These are phyloP conservation scores for Ceriops tagal DNA, from an alignment of 345 rosid species.

Conservation along the genomic window DNA sequence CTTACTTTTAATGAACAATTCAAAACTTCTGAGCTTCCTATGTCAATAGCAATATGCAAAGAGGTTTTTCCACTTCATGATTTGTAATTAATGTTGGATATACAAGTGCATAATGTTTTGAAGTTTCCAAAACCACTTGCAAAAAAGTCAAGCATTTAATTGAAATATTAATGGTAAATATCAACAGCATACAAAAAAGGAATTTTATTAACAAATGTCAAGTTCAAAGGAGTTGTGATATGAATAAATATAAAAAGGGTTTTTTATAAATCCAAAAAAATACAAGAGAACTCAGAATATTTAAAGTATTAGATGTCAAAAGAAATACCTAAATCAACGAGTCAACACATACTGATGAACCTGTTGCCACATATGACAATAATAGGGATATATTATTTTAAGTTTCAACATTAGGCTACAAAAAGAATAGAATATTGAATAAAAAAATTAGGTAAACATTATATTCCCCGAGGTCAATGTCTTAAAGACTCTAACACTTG, in stretches of 20 bases:
- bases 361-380: slow-evolving; percentile 82
- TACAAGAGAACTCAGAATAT: too few species aligned
- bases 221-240: neutral
- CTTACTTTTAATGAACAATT: slow-evolving; percentile 69
- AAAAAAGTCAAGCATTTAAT: neutral
- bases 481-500: too few species aligned
- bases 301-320: neutral
- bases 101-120: neutral
- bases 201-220: too few species aligned
- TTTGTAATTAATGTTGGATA: neutral
- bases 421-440: slow-evolving; percentile 4
- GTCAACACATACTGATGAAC: slow-evolving; percentile 67
- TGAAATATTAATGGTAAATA: neutral
- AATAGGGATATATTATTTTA: slow-evolving; percentile 77
- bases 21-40: slow-evolving; percentile 55
- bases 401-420: slow-evolving; percentile 84
- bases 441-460: neutral
- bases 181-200: too few species aligned
- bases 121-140: neutral
- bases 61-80: slow-evolving; percentile 24
- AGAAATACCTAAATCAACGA: slow-evolving; percentile 62
- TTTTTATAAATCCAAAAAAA: neutral
- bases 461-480: too few species aligned
- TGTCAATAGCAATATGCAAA: slow-evolving; percentile 22
- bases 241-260: neutral